A percentile compares a stretch with the other conserved stretches of the same genome.
Evolutionary conservation across 169 alveolate species (phyloP).

Genomic region (Plasmodium coatneyi): DNA sequence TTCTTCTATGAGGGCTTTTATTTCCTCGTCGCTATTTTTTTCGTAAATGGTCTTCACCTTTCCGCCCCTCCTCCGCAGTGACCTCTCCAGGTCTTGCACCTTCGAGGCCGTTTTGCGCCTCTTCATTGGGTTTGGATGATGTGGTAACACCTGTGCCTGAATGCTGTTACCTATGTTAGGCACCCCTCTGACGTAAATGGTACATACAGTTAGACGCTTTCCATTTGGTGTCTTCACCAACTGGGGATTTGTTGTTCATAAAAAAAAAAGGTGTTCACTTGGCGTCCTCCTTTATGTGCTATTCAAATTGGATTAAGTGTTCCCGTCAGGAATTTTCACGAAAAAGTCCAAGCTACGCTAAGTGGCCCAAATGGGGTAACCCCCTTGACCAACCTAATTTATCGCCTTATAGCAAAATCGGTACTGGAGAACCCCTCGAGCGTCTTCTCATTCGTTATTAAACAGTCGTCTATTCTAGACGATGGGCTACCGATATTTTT

Average conservation of each 20-base stretch:
- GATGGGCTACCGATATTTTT: constrained; percentile 82
- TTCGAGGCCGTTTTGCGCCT: background rate
- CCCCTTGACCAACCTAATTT: background rate
- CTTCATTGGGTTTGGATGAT: background rate
- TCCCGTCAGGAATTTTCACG: background rate
- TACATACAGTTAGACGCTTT: background rate
- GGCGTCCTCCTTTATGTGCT: background rate
- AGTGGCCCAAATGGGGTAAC: background rate
- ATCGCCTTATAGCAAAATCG: constrained; percentile 30
- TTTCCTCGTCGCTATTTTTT: constrained; percentile 22
- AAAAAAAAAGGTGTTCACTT: background rate
- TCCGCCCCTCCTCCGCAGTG: constrained; percentile 52
- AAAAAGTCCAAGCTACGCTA: background rate
- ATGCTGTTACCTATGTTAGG: background rate
- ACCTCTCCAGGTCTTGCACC: constrained; percentile 15
- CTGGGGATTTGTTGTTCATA: background rate
- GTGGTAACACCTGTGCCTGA: background rate
- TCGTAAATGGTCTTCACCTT: constrained; percentile 64
- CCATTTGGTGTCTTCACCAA: background rate
- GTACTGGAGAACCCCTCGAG: constrained; percentile 21
- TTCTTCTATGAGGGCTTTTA: constrained; percentile 26
- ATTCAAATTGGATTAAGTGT: background rate
- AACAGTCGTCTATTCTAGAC: constrained; percentile 79
- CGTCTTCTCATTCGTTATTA: constrained; percentile 74
- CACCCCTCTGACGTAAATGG: background rate